These are phyloP conservation scores for Talaromyces piceae DNA, from an alignment of 2,329 filamentous ascomycete species.

Conservation along the genomic window DNA sequence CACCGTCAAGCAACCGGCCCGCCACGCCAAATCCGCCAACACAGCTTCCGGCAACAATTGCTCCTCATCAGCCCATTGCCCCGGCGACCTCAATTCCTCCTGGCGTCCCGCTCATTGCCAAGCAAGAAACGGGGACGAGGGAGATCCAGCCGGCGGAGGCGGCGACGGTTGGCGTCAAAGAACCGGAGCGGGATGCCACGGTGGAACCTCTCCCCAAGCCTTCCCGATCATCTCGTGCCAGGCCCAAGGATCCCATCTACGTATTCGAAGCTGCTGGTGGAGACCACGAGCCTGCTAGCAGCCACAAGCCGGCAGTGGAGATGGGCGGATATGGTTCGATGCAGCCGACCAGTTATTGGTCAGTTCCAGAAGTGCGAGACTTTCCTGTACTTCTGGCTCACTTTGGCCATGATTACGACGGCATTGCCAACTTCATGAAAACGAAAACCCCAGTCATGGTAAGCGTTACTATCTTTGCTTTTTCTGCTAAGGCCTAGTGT, in stretches of 20 bases:
- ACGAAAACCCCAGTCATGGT: conserved; percentile 48
- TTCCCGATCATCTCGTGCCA: conserved; percentile 20
- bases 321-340: conserved; percentile 28
- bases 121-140: conserved; percentile 10
- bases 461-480: conserved; percentile 17
- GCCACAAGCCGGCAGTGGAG: conserved; percentile 19
- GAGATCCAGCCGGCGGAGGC: conserved; percentile 1
- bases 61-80: conserved; percentile 17
- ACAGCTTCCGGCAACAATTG: conserved; percentile 9
- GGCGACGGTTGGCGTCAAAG: conserved; percentile 17
- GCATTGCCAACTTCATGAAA: conserved; percentile 44
- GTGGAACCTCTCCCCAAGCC: conserved; percentile 18
- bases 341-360: conserved; percentile 46
- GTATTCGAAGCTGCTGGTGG: conserved; percentile 25
- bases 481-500: too few species aligned
- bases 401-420: conserved; percentile 43
- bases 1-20: conserved; percentile 7
- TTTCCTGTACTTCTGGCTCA: conserved; percentile 40
- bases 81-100: conserved; percentile 19
- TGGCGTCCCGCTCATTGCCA: conserved; percentile 14
- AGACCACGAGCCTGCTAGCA: conserved; percentile 21
- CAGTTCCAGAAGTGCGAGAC: conserved; percentile 43
- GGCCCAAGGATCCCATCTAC: conserved; percentile 27
- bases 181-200: conserved; percentile 21
- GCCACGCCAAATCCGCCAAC: conserved; percentile 7